Evolutionary conservation across 106 monocot genomes (phyloP), one percentile per base, ranked within the genome.

Genomic region (Acorus calamus): DNA sequence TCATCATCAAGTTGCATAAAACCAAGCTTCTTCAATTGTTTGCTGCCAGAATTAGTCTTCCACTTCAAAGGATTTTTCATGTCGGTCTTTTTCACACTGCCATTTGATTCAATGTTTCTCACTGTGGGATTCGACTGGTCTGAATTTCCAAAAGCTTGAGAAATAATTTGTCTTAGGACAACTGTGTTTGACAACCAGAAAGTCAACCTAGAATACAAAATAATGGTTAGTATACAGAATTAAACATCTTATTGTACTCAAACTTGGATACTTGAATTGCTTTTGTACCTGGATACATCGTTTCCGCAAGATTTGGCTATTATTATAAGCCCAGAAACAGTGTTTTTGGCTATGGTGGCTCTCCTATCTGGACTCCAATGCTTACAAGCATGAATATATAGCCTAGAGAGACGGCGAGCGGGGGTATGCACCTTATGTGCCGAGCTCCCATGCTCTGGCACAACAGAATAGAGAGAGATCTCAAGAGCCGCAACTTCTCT

Each of bases 401-500:
- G 53, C 73, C 96, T 83, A 64, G 96, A 80, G 59, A 98, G 87
- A 50, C 96, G 84, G 2, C 96, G 75, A 42, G 91, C 96, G 73
- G 96, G 91, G 46, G 88, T 88, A 45, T 98, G 91, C 10, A 98
- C 83, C 69, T 98, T 98, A 79, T 98, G 87, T 9, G 91, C 79
- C 45, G 96, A 98, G 57, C 79, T 83, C 59, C 90, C 90, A 79
- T 98, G 96, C 66, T 91, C 96, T 53, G 96, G 85, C 55, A 83
- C 79, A 8, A 98, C 77, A 11, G 96, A 91, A 56, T 98, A 98
- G 52, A 98, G 84, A 73, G 96, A 87, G 74, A 98, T 81, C 83
- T 98, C 96, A 78, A 91, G 87, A 7, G 88, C 91, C 77, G 96
- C 96, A 63, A 88, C 81, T 81, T 91, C 96, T 77, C 85, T 79